phyloP scores from a whole-genome alignment of 495 filamentous ascomycete genomes.

The Polyplosphaeria fusca region DNA sequence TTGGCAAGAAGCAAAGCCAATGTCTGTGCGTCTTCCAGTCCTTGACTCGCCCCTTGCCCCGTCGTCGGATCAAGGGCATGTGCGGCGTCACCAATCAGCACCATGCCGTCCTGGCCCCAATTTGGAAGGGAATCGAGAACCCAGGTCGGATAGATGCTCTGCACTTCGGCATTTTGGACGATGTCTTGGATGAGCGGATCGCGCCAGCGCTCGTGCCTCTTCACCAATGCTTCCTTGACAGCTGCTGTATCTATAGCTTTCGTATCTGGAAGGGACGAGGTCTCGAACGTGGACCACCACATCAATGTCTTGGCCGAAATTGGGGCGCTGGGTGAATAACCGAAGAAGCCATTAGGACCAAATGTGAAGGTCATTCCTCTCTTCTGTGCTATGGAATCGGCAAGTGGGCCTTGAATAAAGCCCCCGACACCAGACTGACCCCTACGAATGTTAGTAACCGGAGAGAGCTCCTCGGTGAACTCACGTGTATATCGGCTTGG shows the following conservation, averaged over 20 bases:
- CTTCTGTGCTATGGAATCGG: constrained; percentile 36
- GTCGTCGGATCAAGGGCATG: constrained; percentile 39
- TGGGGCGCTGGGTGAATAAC: constrained; percentile 42
- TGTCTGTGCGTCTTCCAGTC: constrained; percentile 35
- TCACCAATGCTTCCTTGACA: constrained; percentile 44
- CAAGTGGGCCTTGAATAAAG: constrained; percentile 45
- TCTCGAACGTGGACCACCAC: constrained; percentile 34
- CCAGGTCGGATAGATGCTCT: constrained; percentile 55
- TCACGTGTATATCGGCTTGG: constrained; percentile 47
- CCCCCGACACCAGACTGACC: constrained; percentile 54
- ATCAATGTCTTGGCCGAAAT: constrained; percentile 12
- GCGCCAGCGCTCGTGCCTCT: constrained; percentile 49
- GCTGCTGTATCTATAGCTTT: constrained; percentile 43
- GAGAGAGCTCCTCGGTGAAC: neutral
- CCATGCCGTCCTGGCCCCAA: constrained; percentile 41
- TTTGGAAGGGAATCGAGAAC: constrained; percentile 49
- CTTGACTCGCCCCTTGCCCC: constrained; percentile 39
- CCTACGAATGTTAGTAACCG: constrained; percentile 30
- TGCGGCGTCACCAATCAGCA: constrained; percentile 39
- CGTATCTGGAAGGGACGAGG: constrained; percentile 1
- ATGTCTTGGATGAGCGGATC: constrained; percentile 52
- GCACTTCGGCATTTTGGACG: constrained; percentile 40
- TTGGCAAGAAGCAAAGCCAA: constrained; percentile 28
- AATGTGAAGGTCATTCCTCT: constrained; percentile 51
- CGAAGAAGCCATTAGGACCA: constrained; percentile 57